phyloP scores from a whole-genome alignment of 2,329 filamentous ascomycete species.

The Coleophoma cylindrospora region DNA sequence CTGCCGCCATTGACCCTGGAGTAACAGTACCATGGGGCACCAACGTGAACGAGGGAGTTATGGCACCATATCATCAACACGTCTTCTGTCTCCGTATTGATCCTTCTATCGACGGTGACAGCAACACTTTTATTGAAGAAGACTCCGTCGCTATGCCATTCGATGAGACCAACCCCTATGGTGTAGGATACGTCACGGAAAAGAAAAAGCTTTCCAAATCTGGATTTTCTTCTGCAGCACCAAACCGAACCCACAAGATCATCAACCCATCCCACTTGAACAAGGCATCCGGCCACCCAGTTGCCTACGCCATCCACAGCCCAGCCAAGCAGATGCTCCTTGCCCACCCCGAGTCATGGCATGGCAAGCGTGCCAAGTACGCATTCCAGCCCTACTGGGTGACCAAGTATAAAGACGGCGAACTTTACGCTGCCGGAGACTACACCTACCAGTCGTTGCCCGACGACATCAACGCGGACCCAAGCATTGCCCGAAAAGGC shows the following conservation, averaged over 20 bases:
- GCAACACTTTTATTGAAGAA: conserved; percentile 48
- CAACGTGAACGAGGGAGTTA: conserved; percentile 53
- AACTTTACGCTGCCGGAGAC: conserved; percentile 27
- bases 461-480: background rate
- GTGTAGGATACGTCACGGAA: conserved; percentile 42
- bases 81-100: conserved; percentile 51
- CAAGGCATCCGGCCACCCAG: conserved; percentile 76
- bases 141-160: conserved; percentile 42
- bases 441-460: conserved; percentile 27
- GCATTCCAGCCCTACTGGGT: conserved; percentile 83
- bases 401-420: conserved; percentile 65
- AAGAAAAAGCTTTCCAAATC: conserved; percentile 22
- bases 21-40: conserved; percentile 50
- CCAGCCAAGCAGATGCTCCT: conserved; percentile 72
- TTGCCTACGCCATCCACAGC: conserved; percentile 82
- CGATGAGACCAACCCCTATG: conserved; percentile 43
- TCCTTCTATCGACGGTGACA: conserved; percentile 48
- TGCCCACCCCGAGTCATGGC: conserved; percentile 72
- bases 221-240: conserved; percentile 36
- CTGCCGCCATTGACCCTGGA: conserved; percentile 48
- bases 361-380: conserved; percentile 88
- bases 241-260: conserved; percentile 78
- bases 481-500: conserved; percentile 4
- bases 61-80: conserved; percentile 56
- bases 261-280: conserved; percentile 76